Evolutionary conservation across 139 green algal genomes (phyloP), one percentile per base, ranked within the genome.

Genomic region (Chlamydomonas applanata): DNA sequence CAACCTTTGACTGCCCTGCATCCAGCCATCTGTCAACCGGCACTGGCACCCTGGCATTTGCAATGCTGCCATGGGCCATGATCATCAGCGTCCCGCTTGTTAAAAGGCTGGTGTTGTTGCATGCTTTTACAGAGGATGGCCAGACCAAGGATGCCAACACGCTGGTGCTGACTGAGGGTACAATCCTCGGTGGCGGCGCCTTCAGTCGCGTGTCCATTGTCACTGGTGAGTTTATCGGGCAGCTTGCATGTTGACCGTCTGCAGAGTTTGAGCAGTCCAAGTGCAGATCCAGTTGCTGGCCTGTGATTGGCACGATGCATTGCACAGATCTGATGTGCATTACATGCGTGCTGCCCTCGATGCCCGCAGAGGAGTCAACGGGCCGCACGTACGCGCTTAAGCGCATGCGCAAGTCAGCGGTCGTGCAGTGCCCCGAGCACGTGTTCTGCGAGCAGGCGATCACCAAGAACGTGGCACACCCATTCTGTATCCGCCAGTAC

Each of bases 361-460:
- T 72, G 19, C 54, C 56, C 16, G 60, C 57, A 80, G 84, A 92
- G 79, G 81, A 87, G 34, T 78, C 59, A 4, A 90, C 86, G 7
- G 77, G 77, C 30, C 78, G 93, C 40, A 72, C 77, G 20, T 98
- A 94, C 73, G 94, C 94, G 11, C 77, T 98, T 4, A 98, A 98
- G 85, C 86, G 91, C 65, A 97, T 98, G 89, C 85, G 84, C 69
- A 98, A 98, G 87, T 83, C 81, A 7, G 89, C 84, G 2, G 91
- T 97, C 29, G 88, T 93, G 73, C 89, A 95, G 79, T 97, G 93
- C 85, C 89, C 92, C 0, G 93, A 97, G 82, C 94, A 98, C 80
- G 89, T 98, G 2, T 97, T 93, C 70, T 97, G 91, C 75, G 94
- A 98, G 84, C 93, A 97, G 85, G 80, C 86, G 71, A 96, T 98